A percentile compares a stretch with the other conserved stretches of the same genome.
Conservation (phyloP, 192 early-diverging fungal genomes). For the Allomyces javanicus region DNA sequence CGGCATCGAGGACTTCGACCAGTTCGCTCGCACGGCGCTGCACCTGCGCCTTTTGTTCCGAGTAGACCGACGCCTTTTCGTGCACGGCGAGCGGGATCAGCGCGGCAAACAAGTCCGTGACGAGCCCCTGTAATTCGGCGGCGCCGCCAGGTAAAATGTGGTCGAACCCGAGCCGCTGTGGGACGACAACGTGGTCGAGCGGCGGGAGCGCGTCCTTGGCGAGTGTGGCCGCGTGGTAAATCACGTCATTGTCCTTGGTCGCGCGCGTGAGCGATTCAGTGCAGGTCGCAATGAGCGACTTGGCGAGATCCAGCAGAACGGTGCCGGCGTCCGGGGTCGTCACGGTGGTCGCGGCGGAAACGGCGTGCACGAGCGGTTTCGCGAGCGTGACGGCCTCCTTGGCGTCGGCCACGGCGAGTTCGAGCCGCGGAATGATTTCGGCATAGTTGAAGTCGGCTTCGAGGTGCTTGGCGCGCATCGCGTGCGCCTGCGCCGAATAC, state of each 20-base stretch:
- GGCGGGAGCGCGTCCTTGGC: slow-evolving; percentile 53
- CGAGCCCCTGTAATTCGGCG: slow-evolving; percentile 61
- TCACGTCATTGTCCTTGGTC: slow-evolving; percentile 82
- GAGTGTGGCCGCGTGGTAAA: slow-evolving; percentile 79
- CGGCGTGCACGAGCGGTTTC: slow-evolving; percentile 27
- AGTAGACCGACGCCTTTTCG: slow-evolving; percentile 80
- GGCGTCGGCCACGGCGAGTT: slow-evolving; percentile 53
- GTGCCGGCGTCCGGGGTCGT: slow-evolving; percentile 37
- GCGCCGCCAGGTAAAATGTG: slow-evolving; percentile 48
- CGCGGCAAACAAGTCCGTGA: slow-evolving; percentile 76
- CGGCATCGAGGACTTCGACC: slow-evolving; percentile 62
- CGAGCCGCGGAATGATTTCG: slow-evolving; percentile 55
- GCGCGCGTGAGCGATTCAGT: slow-evolving; percentile 47
- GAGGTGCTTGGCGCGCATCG: slow-evolving; percentile 55
- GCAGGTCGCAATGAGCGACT: slow-evolving; percentile 37
- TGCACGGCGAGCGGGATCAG: slow-evolving; percentile 87
- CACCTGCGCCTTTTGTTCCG: slow-evolving; percentile 89
- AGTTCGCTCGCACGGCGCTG: slow-evolving; percentile 58
- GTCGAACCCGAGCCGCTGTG: slow-evolving; percentile 59
- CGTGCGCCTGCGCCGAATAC: slow-evolving; percentile 69
- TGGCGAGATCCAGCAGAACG: slow-evolving; percentile 53
- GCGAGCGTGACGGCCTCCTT: slow-evolving; percentile 73
- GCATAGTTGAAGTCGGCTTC: slow-evolving; percentile 69
- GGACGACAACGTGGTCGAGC: slow-evolving; percentile 46
- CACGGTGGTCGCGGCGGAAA: slow-evolving; percentile 37